A percentile compares a stretch with the other conserved stretches of the same genome.
Evolutionary conservation across 176 grass and related monocot species (phyloP).

Genomic region (Chloris gayana): DNA sequence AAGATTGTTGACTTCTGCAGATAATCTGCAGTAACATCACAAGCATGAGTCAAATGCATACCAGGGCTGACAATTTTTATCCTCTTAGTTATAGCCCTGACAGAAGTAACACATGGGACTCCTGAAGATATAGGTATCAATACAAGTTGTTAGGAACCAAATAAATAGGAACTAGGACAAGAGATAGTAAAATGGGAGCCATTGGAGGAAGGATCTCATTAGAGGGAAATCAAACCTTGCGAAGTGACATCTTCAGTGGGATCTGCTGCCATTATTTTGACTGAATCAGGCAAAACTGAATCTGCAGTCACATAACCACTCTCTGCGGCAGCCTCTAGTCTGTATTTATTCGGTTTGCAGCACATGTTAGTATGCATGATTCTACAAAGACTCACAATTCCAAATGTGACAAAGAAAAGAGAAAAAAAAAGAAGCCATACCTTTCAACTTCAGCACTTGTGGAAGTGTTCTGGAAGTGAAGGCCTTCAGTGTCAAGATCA

Average conservation of each 20-base stretch:
- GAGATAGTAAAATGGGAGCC: neutral
- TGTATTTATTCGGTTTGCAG: slow-evolving; percentile 41
- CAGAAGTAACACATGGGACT: slow-evolving; percentile 63
- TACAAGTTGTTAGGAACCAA: neutral
- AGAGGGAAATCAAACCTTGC: slow-evolving; percentile 52
- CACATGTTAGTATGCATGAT: slow-evolving; percentile 36
- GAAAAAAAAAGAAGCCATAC: slow-evolving; percentile 36
- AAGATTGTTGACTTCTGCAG: neutral
- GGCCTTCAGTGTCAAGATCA: slow-evolving; percentile 68
- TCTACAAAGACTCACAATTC: slow-evolving; percentile 18
- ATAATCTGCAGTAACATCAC: neutral
- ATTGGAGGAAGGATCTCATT: slow-evolving; percentile 21
- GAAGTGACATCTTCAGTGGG: slow-evolving; percentile 40
- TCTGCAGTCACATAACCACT: slow-evolving; percentile 3
- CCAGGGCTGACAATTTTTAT: slow-evolving; percentile 88
- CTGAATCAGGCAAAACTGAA: slow-evolving; percentile 40
- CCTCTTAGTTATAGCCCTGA: slow-evolving; percentile 85
- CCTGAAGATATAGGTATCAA: slow-evolving; percentile 43
- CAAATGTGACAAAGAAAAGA: neutral
- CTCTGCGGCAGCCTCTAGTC: slow-evolving; percentile 41
- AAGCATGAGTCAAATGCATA: slow-evolving; percentile 24
- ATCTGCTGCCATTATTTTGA: slow-evolving; percentile 44
- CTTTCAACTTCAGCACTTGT: slow-evolving; percentile 51
- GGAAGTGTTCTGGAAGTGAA: slow-evolving; percentile 44
- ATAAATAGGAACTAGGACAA: neutral